Base-by-base conservation (phyloP, 331 rosid genomes). In the Malus hybrid region DNA sequence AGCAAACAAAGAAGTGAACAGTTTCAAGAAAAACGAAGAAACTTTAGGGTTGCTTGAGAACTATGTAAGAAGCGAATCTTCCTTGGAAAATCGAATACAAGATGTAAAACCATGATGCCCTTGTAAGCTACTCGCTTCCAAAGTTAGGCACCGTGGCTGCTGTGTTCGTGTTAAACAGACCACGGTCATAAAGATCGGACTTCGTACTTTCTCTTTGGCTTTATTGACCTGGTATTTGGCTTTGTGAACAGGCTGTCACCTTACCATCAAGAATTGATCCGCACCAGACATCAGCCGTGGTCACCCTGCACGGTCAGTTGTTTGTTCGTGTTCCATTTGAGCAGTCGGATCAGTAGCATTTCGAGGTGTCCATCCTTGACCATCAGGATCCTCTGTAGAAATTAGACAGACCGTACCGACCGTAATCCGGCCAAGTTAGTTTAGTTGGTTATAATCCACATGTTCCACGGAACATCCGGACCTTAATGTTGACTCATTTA, bases 321-420 rank as follows among this genome's bases (percentile, higher is more conserved):
- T 95, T 90, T 85, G 90, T 95, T 71, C 99, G 99, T 7, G 92
- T 90, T 48, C 99, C 99, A 10, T 92, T 92, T 80, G 99, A 89
- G 83, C 93, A 85, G 75, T 84, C 89, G 20, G 97, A 86, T 61
- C 85, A 88, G 34, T 64, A 50, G 24, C 48, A 22, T 10, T 15
- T 36, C 32, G 10, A 12, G 56, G 42, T 73, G 27, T 36, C 56
- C 27, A 33, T 22, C 54, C 54, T 33, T 15, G 10, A 59, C 55
- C 76, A 57, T 60, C 27, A 32, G 44, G 68, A 24, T 15, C 34
- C 27, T 73, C 27, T 71, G 75, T 73, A 60, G 59, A 59, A 60
- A 73, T 19, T 31, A 73, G 67, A 62, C 68, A 39, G 46, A 3
- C 9, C 3, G 0, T 64, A 55, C 34, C 74, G 4, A 54, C 46